These are phyloP conservation scores for Phytophthora constricta DNA, from an alignment of 352 stramenopile species.

Conservation along the genomic window DNA sequence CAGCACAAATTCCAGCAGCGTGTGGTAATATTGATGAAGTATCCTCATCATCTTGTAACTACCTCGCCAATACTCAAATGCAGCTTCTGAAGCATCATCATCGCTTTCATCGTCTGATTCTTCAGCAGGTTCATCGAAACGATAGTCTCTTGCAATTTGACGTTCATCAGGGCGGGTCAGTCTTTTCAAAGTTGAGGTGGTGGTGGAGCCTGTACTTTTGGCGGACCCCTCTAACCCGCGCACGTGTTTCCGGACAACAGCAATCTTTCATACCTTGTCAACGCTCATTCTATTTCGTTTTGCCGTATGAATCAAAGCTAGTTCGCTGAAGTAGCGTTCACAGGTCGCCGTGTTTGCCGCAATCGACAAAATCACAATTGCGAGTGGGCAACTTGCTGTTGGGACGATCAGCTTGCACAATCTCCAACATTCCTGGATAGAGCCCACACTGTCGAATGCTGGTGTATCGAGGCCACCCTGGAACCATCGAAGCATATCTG, in stretches of 20 bases:
- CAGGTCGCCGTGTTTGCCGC: not conserved
- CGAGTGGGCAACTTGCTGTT: not conserved
- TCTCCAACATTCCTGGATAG: not conserved
- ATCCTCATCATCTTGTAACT: too few species aligned
- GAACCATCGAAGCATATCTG: not conserved
- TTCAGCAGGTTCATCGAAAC: not conserved
- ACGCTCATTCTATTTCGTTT: not conserved
- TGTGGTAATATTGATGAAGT: too few species aligned
- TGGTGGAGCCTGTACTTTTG: not conserved
- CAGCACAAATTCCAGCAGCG: too few species aligned
- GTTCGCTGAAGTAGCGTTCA: not conserved
- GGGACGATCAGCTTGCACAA: not conserved
- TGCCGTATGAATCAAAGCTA: not conserved
- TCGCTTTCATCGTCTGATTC: not conserved
- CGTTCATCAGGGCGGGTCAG: not conserved
- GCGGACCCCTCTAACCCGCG: not conserved
- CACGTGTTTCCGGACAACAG: not conserved
- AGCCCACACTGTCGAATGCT: not conserved
- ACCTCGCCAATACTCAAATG: not conserved
- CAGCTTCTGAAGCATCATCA: not conserved
- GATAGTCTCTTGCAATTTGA: not conserved
- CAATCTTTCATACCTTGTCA: not conserved
- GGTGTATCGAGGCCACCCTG: not conserved
- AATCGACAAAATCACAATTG: not conserved
- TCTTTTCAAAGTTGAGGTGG: not conserved